Base-by-base conservation (phyloP, 352 stramenopile species). In the Phytopythium oedochilum region DNA sequence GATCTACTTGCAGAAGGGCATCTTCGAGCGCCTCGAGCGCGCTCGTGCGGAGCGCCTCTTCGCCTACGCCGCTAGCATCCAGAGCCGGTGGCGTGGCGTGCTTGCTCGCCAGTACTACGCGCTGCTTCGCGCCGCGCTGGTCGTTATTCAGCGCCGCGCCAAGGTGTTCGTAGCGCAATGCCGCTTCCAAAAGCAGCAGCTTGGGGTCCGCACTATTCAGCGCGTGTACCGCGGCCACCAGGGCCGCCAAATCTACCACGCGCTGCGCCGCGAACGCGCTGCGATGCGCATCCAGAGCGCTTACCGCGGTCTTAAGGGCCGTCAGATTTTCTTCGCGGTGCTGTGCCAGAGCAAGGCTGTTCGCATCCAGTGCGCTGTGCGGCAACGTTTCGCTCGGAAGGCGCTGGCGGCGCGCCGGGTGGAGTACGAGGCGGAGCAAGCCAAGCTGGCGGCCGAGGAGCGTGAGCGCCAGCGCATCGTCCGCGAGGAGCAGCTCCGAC, bases 1-100 rank as follows among this genome's bases (percentile, higher is more conserved):
- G 64, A 92, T 94, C 47, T 94, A 92, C 67, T 66, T 94, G n/a
- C 82, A 92, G 49, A 81, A 89, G 43, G 84, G 84, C 25, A 75
- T 94, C 26, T 68, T 92, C 5, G 82, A 92, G 48, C 78, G 69
- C 22, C 66, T 92, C 7, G 82, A 92, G 54, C 68, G 75, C 6
- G 66, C 67, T 10, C 84, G 83, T 36, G 80, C 80, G 3, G 64
- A 85, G 55, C 84, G 86, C 50, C 64, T 91, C 11, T 91, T 86
- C 50, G 69, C 68, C 3, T 86, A 75, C 32, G 80, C 73, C 6
- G 78, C 80, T 23, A 48, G 60, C 9, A 91, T 91, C 54, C 80
- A 91, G 54, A 78, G 71, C 7, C 67, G 68, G 12, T 91, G 80
- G 80, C 73, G 78, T 0, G 75, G 80, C 9, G 57, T 86, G 47